Percentiles rank a stretch among this genome's conserved stretches.
phyloP scores from a whole-genome alignment of 2,329 filamentous ascomycete species.

The Diplodia mutila region DNA sequence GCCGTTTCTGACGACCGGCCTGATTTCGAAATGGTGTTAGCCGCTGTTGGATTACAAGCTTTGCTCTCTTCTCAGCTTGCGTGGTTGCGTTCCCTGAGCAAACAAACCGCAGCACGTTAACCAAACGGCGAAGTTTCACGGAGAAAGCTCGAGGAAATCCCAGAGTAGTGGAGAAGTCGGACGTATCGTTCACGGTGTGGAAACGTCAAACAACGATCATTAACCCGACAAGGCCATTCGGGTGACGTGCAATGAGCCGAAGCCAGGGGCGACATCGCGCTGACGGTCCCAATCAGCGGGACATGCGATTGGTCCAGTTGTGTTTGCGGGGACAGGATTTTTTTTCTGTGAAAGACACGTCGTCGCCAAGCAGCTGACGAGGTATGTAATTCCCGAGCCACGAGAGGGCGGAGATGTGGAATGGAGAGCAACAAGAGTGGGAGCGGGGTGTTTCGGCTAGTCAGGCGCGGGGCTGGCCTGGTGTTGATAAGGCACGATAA shows the following conservation, averaged over 20 bases:
- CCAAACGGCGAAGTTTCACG: too few species aligned
- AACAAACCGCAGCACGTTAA: too few species aligned
- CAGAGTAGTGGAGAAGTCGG: too few species aligned
- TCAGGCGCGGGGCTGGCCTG: too few species aligned
- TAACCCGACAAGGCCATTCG: neutral
- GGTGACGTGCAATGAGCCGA: neutral
- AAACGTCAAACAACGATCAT: neutral
- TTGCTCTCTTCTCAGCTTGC: too few species aligned
- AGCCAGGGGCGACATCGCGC: neutral
- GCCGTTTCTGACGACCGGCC: too few species aligned
- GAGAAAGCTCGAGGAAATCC: too few species aligned
- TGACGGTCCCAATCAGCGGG: neutral
- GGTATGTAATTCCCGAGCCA: neutral
- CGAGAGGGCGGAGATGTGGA: neutral
- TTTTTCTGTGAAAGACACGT: neutral
- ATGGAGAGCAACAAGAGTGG: constrained; percentile 7
- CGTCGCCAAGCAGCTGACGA: neutral
- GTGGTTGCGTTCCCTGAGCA: too few species aligned
- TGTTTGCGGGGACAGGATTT: neutral
- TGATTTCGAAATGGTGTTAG: too few species aligned
- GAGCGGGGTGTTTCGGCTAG: neutral
- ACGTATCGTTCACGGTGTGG: too few species aligned
- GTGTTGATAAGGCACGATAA: constrained; percentile 18
- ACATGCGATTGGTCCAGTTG: neutral
- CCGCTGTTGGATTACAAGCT: too few species aligned